Base-by-base conservation (phyloP, 371 early-diverging fungal genomes). In the Nematocida major region DNA sequence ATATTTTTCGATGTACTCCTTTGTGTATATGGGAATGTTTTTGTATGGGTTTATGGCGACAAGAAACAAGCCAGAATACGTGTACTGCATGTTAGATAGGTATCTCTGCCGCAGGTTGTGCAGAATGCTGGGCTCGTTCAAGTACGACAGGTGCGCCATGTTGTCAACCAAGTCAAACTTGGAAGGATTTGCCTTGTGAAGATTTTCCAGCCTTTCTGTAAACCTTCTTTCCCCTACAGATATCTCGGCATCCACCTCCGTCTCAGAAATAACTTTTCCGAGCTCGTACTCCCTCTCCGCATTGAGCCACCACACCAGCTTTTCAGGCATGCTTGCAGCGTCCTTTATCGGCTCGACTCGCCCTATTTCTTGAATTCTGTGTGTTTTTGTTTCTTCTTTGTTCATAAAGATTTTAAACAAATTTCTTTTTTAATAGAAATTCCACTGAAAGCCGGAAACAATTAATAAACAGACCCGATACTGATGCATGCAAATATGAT, bases 41-140 rank as follows among this genome's bases (percentile, higher is more conserved):
- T 88, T 90, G 87, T 97, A 99, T 7, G 99, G 99, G 82, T 99
- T 99, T 48, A 99, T 89, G 0, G 96, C 92, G 0, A 98, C 94
- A 84, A 97, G 87, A 87, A 99, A 96, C 24, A 97, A 89, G 0
- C 99, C 99, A 51, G 95, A 95, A 81, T 96, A 96, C 30, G 99
- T 97, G 89, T 99, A 99, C 73, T 97, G 95, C 59, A 92, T 81
- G 77, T 92, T 90, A 30, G 90, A 87, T 18, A 88, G 87, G 82
- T 95, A 97, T 57, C 99, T 88, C 69, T 90, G 87, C 28, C 89
- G 88, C 28, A 97, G 86, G 79, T 94, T 96, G 86, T 99, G 91
- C 28, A 97, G 88, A 4, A 99, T 96, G 2, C 95, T 91, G 1
- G 99, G 93, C 80, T 97, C 97, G 84, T 99, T 96, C 54, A 99